Evolutionary conservation across 1,139 yeast genomes (phyloP).

Genomic region (Diutina ranongensis): DNA sequence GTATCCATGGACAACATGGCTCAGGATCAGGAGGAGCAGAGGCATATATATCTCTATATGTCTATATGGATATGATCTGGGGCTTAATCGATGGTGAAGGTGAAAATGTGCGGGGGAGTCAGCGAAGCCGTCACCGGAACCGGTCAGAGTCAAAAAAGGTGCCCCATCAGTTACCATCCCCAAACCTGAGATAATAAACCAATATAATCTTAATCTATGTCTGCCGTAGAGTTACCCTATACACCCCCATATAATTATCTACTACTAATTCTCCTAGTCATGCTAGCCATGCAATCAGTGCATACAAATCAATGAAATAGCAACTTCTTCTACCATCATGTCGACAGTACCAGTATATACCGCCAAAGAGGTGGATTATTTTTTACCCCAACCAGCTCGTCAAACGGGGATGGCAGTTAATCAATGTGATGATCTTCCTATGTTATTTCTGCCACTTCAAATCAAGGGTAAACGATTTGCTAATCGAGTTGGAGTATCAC

Average conservation of each 20-base stretch:
- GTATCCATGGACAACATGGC: slow-evolving; percentile 37
- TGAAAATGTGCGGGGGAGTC: not conserved
- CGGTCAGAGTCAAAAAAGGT: no score
- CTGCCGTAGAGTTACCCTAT: no score
- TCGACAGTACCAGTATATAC: not conserved
- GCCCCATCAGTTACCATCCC: no score
- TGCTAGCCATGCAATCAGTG: no score
- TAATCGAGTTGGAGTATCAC: slow-evolving; percentile 46
- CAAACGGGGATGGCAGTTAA: not conserved
- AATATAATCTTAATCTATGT: no score
- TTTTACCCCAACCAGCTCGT: not conserved
- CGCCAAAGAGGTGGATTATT: not conserved
- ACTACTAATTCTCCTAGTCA: no score
- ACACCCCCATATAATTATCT: no score
- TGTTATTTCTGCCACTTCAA: slow-evolving; percentile 32
- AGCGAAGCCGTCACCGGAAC: no score
- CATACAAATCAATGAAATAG: no score
- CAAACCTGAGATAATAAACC: no score
- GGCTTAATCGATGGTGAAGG: not conserved
- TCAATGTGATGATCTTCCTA: slow-evolving; percentile 14
- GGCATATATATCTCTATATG: not conserved
- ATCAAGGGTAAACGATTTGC: slow-evolving; percentile 26
- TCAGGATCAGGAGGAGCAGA: slow-evolving; percentile 25
- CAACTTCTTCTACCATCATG: not conserved
- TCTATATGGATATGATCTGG: no score